These are phyloP conservation scores for Syncephalastrum sp. DNA, from an alignment of 371 early-diverging fungal genomes.

Conservation along the genomic window DNA sequence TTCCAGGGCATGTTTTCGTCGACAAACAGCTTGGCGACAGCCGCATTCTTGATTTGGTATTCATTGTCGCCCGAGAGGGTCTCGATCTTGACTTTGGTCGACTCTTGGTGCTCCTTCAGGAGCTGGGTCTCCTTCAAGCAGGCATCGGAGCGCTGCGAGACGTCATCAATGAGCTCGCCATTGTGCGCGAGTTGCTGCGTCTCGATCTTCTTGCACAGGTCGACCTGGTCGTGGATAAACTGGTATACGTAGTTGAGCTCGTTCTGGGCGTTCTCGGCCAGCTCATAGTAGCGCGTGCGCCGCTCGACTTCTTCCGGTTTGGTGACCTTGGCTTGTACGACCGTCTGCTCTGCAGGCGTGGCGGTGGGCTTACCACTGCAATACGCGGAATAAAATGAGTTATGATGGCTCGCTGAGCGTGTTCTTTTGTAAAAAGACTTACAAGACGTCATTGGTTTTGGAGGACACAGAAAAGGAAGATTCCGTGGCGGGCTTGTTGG, in stretches of 20 bases:
- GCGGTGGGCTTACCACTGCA: conserved; percentile 12
- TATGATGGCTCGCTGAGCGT: background rate
- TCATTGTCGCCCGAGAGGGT: conserved; percentile 3
- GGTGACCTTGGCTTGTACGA: conserved; percentile 15
- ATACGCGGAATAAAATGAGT: background rate
- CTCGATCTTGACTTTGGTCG: background rate
- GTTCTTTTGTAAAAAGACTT: background rate
- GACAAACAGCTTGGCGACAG: conserved; percentile 5
- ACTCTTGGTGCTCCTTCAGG: conserved; percentile 9
- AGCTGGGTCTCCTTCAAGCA: conserved; percentile 8
- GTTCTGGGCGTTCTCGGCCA: conserved; percentile 11
- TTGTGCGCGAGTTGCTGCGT: conserved; percentile 12
- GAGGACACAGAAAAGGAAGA: too few relatives aligned
- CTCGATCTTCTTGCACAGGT: conserved; percentile 7
- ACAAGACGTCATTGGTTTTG: conserved; percentile 9
- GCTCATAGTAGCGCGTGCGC: conserved; percentile 16
- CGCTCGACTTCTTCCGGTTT: conserved; percentile 12
- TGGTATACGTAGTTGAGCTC: conserved; percentile 7
- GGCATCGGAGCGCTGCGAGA: conserved; percentile 2
- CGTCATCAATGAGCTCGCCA: conserved; percentile 12
- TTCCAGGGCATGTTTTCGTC: conserved; percentile 1
- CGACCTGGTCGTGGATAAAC: conserved; percentile 14
- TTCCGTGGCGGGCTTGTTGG: too few relatives aligned
- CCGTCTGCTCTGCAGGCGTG: conserved; percentile 13
- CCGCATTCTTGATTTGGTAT: conserved; percentile 12